Conservation (phyloP, 345 rosid genomes). For the Eucalyptus victrix region DNA sequence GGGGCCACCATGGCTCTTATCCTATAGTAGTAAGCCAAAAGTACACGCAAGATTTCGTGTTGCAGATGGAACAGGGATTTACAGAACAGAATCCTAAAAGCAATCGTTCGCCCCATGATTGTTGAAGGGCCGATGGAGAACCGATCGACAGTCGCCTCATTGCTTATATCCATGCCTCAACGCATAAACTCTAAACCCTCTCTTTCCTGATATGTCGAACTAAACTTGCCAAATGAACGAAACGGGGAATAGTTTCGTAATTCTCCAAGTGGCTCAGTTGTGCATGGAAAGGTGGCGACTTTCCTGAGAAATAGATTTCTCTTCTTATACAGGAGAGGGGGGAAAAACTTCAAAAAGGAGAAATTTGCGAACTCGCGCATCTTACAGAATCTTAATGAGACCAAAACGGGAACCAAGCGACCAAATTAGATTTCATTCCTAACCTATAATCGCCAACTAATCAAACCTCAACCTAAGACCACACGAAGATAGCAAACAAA, state of each 20-base stretch:
- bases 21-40: slow-evolving; percentile 28
- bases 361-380: not conserved
- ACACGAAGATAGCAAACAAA: not conserved
- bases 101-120: slow-evolving; percentile 74
- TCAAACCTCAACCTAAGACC: not conserved
- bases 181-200: not conserved
- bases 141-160: slow-evolving; percentile 72
- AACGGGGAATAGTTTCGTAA: not conserved
- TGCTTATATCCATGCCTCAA: slow-evolving; percentile 69
- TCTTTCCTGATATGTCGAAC: not conserved
- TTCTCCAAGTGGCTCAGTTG: not conserved
- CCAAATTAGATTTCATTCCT: not conserved
- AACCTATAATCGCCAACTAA: not conserved
- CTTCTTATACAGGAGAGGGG: not conserved
- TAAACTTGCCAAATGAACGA: not conserved
- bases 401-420: not conserved
- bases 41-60: slow-evolving; percentile 26
- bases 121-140: slow-evolving; percentile 90
- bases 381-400: not conserved
- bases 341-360: not conserved
- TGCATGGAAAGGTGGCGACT: not conserved
- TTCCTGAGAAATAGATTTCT: not conserved
- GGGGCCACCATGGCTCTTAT: slow-evolving; percentile 27
- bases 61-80: slow-evolving; percentile 60
- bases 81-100: slow-evolving; percentile 74